These are phyloP conservation scores for Stromatinia cepivora DNA, from an alignment of 2,329 filamentous ascomycete genomes.

Conservation along the genomic window DNA sequence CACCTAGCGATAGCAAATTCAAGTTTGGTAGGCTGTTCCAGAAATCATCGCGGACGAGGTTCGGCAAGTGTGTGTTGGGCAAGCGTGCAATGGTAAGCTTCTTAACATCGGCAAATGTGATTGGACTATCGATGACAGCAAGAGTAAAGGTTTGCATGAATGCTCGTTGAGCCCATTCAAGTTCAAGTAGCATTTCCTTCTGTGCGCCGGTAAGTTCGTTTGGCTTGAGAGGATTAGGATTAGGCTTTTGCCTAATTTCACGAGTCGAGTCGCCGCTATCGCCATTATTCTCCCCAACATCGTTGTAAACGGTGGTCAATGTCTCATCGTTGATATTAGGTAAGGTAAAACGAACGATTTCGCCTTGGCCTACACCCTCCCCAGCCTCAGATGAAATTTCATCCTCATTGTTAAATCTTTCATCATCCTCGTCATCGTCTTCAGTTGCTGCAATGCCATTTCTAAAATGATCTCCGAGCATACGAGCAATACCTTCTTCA, in stretches of 20 bases:
- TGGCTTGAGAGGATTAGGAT: slow-evolving; percentile 45
- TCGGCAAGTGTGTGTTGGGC: slow-evolving; percentile 59
- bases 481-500: slow-evolving; percentile 8
- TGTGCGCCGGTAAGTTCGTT: slow-evolving; percentile 60
- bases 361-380: not conserved
- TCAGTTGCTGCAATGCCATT: not conserved
- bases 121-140: slow-evolving; percentile 60
- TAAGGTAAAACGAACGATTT: not conserved
- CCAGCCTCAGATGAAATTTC: not conserved
- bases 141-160: slow-evolving; percentile 69
- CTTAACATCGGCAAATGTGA: slow-evolving; percentile 54
- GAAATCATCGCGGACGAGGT: slow-evolving; percentile 58
- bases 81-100: slow-evolving; percentile 64
- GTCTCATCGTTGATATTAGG: not conserved
- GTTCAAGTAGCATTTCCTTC: slow-evolving; percentile 67
- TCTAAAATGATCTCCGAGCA: not conserved
- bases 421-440: slow-evolving; percentile 4
- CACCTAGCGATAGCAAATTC: slow-evolving; percentile 55
- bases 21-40: slow-evolving; percentile 60
- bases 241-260: slow-evolving; percentile 24
- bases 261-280: not conserved
- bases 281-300: not conserved
- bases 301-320: not conserved
- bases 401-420: not conserved
- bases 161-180: slow-evolving; percentile 67